Percentiles rank a stretch among this genome's conserved stretches.
Evolutionary conservation across 805 yeast genomes (phyloP).

Genomic region (Saccharomycopsis fermentans): DNA sequence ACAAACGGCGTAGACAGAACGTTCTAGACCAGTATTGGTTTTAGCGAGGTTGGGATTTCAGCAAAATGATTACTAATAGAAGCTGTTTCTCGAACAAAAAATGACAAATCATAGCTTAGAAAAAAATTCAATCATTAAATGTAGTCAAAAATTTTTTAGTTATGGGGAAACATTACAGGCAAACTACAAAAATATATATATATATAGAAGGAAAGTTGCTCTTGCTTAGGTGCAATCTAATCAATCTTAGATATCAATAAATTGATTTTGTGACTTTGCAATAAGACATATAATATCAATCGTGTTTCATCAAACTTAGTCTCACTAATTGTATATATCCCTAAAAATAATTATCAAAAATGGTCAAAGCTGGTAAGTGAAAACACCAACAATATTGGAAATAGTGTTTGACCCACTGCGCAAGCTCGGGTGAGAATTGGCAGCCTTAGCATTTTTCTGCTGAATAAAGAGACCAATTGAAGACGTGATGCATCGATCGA

Average conservation of each 20-base stretch:
- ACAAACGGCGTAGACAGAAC: not conserved
- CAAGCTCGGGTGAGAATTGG: too few species aligned
- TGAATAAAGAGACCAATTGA: not conserved
- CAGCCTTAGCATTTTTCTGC: not conserved
- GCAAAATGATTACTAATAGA: not conserved
- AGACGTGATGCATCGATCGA: too few species aligned
- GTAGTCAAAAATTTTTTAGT: not conserved
- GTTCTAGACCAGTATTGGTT: not conserved
- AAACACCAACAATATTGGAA: too few species aligned
- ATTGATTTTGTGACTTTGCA: not conserved
- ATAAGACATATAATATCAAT: too few species aligned
- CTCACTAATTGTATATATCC: not conserved
- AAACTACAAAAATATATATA: not conserved
- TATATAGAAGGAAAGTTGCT: not conserved
- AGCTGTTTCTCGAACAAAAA: not conserved
- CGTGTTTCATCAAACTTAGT: not conserved
- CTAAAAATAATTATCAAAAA: conserved; percentile 13
- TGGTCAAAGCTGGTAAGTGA: conserved; percentile 26
- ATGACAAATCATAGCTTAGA: not conserved
- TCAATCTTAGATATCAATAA: not conserved
- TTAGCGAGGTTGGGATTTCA: not conserved
- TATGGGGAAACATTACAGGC: too few species aligned
- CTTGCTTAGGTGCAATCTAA: not conserved
- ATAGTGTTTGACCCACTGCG: too few species aligned
- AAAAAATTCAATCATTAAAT: not conserved